Base-by-base conservation (phyloP, 331 rosid genomes). In the Stylosanthes scabra region DNA sequence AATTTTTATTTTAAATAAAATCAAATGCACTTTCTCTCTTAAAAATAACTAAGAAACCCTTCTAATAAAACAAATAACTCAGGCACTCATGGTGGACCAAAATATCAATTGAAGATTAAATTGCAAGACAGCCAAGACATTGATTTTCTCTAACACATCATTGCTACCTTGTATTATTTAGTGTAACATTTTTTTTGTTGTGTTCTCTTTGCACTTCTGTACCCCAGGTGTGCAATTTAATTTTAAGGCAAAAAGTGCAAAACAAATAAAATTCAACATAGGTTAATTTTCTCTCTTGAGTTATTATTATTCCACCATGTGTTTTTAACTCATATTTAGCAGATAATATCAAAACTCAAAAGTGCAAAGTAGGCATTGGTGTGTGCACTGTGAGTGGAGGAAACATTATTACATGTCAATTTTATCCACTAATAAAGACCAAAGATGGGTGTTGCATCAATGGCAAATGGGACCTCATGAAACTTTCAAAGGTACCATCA, bases 401-500 rank as follows among this genome's bases (percentile, higher is more conserved):
- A 9, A 9, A 11, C 46, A 68, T 50, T 37, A 20, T 29, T 8
- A 57, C 20, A 0, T 66, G 68, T 44, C 70, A 25, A 41, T 74
- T 52, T 54, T 10, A 2, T n/a, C 10, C 47, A 44, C 5, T 3
- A 25, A 51, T n/a, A 51, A 74, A 13, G 11, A 5, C 9, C 7
- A 27, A 6, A 3, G 28, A 28, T n/a, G 1, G 41, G 45, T 39
- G 79, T 51, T 15, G 50, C 11, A 62, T 62, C 2, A 14, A 31
- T 31, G 37, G 37, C 37, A 3, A 31, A 31, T 25, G 80, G 80
- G 83, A 8, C 72, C 77, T 70, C 2, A 25, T 9, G 0, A 5
- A 47, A 11, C 25, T 11, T 4, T 2, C 37, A 3, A 39, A 57
- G 11, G 29, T 27, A 5, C 39, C 59, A 74, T 56, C 77, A 63